Evolutionary conservation across 805 yeast genomes (phyloP).

Genomic region (Candida ortonii): DNA sequence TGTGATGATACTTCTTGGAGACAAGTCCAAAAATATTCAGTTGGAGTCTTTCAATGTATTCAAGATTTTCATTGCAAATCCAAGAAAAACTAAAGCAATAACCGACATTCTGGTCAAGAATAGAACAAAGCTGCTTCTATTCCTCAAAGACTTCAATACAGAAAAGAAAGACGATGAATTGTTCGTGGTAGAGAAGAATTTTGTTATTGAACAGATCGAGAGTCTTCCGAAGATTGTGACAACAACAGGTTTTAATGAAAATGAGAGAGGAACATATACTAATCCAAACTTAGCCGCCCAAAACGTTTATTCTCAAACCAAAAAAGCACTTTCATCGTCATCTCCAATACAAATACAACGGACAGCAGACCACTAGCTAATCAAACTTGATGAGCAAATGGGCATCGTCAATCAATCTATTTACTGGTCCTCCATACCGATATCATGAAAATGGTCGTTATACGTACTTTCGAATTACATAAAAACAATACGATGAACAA

Average conservation of each 20-base stretch:
- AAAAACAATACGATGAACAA: too few relatives aligned
- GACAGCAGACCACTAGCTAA: too few relatives aligned
- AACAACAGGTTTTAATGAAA: conserved; percentile 7
- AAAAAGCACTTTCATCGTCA: conserved; percentile 13
- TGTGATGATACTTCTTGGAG: conserved; percentile 82
- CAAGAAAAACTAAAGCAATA: conserved; percentile 77
- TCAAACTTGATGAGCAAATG: too few relatives aligned
- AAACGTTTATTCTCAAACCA: conserved; percentile 19
- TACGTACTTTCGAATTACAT: too few relatives aligned
- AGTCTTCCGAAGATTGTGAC: conserved; percentile 59
- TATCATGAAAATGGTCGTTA: too few relatives aligned
- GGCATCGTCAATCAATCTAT: too few relatives aligned
- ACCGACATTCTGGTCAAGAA: conserved; percentile 81
- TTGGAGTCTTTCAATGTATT: conserved; percentile 89
- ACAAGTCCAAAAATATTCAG: conserved; percentile 85
- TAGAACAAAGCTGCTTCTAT: conserved; percentile 68
- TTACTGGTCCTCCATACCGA: too few relatives aligned
- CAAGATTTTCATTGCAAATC: conserved; percentile 95
- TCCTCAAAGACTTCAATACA: conserved; percentile 63
- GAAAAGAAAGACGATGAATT: conserved; percentile 60
- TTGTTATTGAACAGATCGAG: conserved; percentile 71
- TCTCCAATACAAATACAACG: too few relatives aligned
- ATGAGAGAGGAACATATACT: conserved; percentile 6
- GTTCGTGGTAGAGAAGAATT: conserved; percentile 76
- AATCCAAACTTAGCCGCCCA: conserved; percentile 20